These are phyloP conservation scores for Populus alba DNA, from an alignment of 345 rosid genomes.

Conservation along the genomic window DNA sequence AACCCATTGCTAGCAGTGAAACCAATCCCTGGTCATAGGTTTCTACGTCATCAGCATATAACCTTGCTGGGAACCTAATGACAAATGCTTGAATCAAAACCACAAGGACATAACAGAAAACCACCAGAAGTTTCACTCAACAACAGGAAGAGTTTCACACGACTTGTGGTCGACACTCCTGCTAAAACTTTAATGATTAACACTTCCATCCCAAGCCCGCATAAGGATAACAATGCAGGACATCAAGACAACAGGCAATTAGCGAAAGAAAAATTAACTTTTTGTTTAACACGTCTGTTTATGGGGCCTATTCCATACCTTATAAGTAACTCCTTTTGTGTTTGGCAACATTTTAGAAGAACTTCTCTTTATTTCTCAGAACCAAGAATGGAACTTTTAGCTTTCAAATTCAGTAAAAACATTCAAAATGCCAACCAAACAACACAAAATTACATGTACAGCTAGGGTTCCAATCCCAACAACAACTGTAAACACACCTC, in stretches of 20 bases:
- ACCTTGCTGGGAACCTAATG: background rate
- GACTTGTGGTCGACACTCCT: background rate
- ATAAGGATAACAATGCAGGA: background rate
- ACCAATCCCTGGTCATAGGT: background rate
- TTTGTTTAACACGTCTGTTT: background rate
- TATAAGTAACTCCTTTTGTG: background rate
- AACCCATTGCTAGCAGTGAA: background rate
- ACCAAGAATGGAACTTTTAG: background rate
- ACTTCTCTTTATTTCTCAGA: background rate
- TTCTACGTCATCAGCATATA: background rate
- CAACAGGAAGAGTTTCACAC: background rate
- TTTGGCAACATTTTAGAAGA: background rate
- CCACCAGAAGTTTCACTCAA: background rate
- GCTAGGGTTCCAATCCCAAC: background rate
- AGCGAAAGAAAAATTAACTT: background rate
- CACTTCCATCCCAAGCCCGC: background rate
- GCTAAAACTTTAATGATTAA: background rate
- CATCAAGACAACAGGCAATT: background rate
- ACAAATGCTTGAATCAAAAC: background rate
- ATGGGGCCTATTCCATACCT: background rate
- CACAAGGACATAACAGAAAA: background rate
- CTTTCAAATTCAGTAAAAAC: background rate
- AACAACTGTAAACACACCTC: background rate
- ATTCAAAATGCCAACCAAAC: background rate
- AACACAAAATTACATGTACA: background rate